Evolutionary conservation across 2,329 filamentous ascomycete species (phyloP), one percentile per base, ranked within the genome.

Genomic region (Ophiocordyceps unilateralis): DNA sequence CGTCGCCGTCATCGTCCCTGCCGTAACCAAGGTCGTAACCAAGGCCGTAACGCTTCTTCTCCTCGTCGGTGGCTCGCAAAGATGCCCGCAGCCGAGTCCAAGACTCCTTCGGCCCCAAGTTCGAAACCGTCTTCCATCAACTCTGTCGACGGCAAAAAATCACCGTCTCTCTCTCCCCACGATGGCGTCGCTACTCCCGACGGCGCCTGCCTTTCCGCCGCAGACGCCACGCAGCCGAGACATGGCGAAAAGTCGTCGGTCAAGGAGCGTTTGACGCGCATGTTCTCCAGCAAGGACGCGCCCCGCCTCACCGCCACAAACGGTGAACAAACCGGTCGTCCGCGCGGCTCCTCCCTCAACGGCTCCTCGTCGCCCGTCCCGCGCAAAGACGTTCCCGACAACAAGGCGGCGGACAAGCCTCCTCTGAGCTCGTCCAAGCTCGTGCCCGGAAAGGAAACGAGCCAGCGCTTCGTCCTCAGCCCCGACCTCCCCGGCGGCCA

Each of bases 401-500:
- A n/a, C n/a, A n/a, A n/a, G n/a, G n/a, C n/a, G n/a, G n/a, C n/a
- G n/a, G n/a, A n/a, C 10, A 50, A 48, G 44, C 39, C 52, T 10
- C 47, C 54, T 17, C 47, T 47, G 32, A 58, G 60, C 34, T 47
- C 58, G 11, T 51, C 54, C 32, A 58, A 58, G 41, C 40, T 55
- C 1, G 43, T 55, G 9, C 46, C 55, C 9, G 47, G 51, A 40
- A 58, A 61, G 43, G 64, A 68, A 39, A 48, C 56, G 21, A 57
- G 60, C 10, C 65, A 70, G 48, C 71, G 76, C 50, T 80, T 74
- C 55, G 61, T 70, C 23, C 41, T 64, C 38, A 66, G 68, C 44
- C 49, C 65, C 20, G 68, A 72, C 6, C 60, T 64, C 7, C 66
- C 81, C 48, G 83, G 84, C 49, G 74, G 78, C 30, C 91, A 98